phyloP scores from a whole-genome alignment of 1,284 basidiomycete species.

The Tylopilus sp. region DNA sequence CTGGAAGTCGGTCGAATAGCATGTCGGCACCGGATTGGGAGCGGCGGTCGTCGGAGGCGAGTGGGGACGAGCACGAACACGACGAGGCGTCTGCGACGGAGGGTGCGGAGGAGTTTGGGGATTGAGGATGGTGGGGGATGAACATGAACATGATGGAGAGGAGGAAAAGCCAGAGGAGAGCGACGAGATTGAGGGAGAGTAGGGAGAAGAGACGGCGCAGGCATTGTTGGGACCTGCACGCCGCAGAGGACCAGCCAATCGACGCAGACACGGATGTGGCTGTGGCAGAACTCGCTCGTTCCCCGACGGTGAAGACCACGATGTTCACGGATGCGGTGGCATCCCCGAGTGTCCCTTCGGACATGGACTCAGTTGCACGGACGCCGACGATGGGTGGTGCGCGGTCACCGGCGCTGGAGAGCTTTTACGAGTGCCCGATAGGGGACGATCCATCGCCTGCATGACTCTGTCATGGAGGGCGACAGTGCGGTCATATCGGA shows the following conservation, averaged over 20 bases:
- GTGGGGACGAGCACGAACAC: constrained; percentile 34
- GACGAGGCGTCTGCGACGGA: constrained; percentile 34
- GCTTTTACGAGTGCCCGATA: constrained; percentile 41
- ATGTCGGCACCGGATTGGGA: constrained; percentile 52
- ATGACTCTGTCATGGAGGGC: constrained; percentile 32
- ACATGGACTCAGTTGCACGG: constrained; percentile 42
- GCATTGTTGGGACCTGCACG: constrained; percentile 40
- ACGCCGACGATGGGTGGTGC: constrained; percentile 39
- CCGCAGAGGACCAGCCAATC: constrained; percentile 9
- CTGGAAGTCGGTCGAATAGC: constrained; percentile 65
- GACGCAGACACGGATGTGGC: constrained; percentile 14
- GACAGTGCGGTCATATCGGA: background rate
- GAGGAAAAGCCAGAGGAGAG: constrained; percentile 16
- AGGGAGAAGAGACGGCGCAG: constrained; percentile 40
- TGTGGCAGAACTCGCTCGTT: background rate
- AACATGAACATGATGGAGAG: constrained; percentile 8
- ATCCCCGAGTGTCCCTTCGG: constrained; percentile 40
- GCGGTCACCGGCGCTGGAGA: constrained; percentile 39
- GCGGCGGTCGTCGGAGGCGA: constrained; percentile 61
- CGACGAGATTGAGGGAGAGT: constrained; percentile 19
- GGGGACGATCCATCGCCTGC: constrained; percentile 40
- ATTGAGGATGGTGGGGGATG: constrained; percentile 27
- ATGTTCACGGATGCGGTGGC: constrained; percentile 29
- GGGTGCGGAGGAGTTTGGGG: constrained; percentile 40
- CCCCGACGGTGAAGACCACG: background rate